These are phyloP conservation scores for Uromyces viciae-fabae DNA, from an alignment of 1,284 basidiomycete genomes.

Conservation along the genomic window DNA sequence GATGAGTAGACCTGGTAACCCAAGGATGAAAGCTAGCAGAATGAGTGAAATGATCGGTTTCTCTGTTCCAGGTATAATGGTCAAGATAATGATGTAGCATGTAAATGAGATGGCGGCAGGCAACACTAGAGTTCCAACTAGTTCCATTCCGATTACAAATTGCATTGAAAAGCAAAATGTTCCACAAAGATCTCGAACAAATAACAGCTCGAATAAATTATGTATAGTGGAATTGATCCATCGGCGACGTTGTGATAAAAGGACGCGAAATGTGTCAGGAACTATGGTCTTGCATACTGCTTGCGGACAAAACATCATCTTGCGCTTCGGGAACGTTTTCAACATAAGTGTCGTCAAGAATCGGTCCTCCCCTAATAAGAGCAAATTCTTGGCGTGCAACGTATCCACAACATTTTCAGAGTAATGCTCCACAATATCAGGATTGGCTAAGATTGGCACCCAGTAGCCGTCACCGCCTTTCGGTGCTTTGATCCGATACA, in stretches of 20 bases:
- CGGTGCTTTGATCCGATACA: conserved; percentile 58
- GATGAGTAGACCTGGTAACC: conserved; percentile 58
- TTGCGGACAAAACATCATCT: conserved; percentile 59
- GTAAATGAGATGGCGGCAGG: conserved; percentile 59
- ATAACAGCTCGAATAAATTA: conserved; percentile 58
- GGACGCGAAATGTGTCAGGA: conserved; percentile 58
- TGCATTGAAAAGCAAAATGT: conserved; percentile 60
- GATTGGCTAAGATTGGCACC: conserved; percentile 58
- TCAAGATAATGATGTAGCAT: conserved; percentile 52
- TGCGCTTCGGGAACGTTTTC: conserved; percentile 58
- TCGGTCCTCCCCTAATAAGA: conserved; percentile 58
- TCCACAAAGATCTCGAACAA: conserved; percentile 58
- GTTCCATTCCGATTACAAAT: conserved; percentile 56
- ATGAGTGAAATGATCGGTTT: conserved; percentile 52
- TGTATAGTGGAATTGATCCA: conserved; percentile 60
- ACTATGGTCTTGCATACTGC: conserved; percentile 59
- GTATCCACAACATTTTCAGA: conserved; percentile 59
- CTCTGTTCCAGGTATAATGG: conserved; percentile 50
- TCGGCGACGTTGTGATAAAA: conserved; percentile 57
- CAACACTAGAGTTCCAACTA: conserved; percentile 58
- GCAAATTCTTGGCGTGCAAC: conserved; percentile 58
- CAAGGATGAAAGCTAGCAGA: conserved; percentile 56
- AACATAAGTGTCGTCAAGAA: conserved; percentile 59
- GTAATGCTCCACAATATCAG: conserved; percentile 58
- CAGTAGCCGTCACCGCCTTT: conserved; percentile 58